Conservation (phyloP, 1,139 yeast genomes). For the Ogataea hybrid region DNA sequence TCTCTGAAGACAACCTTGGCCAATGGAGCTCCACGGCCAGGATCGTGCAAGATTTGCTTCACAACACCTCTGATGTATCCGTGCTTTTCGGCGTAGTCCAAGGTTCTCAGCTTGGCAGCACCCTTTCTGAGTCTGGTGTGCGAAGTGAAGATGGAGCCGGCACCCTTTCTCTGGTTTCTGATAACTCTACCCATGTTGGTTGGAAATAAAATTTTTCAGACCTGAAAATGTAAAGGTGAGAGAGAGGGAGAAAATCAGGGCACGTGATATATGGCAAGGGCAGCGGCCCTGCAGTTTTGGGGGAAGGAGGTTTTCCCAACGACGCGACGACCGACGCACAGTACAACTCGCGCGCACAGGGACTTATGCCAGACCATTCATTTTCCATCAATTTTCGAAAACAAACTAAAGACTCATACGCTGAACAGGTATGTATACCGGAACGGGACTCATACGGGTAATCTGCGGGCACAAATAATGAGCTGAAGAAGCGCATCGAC, state of each 20-base stretch:
- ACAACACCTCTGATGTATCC: slow-evolving; percentile 99
- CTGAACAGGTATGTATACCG: not conserved
- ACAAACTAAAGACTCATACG: slow-evolving; percentile 3
- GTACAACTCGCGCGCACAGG: slow-evolving; percentile 7
- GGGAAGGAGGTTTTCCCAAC: not conserved
- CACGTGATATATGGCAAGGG: slow-evolving; percentile 8
- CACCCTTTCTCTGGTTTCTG: slow-evolving; percentile 99
- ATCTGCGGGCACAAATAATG: no score
- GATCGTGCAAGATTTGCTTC: slow-evolving; percentile 98
- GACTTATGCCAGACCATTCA: slow-evolving; percentile 14
- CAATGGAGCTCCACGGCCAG: slow-evolving; percentile 99
- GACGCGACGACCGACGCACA: slow-evolving; percentile 9
- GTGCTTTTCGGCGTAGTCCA: slow-evolving; percentile 99
- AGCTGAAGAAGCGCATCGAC: no score
- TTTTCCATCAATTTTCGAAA: slow-evolving; percentile 8
- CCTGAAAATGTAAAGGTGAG: slow-evolving; percentile 1
- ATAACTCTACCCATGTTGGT: slow-evolving; percentile 84
- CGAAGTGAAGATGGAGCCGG: slow-evolving; percentile 99
- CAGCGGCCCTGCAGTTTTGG: not conserved
- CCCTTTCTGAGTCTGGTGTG: slow-evolving; percentile 99
- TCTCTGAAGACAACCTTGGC: slow-evolving; percentile 99
- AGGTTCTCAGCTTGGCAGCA: slow-evolving; percentile 99
- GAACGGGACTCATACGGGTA: no score
- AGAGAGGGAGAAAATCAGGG: not conserved
- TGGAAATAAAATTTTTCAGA: slow-evolving; percentile 15